Conservation (phyloP, 2,329 filamentous ascomycete genomes). For the Hirsutella thompsonii region DNA sequence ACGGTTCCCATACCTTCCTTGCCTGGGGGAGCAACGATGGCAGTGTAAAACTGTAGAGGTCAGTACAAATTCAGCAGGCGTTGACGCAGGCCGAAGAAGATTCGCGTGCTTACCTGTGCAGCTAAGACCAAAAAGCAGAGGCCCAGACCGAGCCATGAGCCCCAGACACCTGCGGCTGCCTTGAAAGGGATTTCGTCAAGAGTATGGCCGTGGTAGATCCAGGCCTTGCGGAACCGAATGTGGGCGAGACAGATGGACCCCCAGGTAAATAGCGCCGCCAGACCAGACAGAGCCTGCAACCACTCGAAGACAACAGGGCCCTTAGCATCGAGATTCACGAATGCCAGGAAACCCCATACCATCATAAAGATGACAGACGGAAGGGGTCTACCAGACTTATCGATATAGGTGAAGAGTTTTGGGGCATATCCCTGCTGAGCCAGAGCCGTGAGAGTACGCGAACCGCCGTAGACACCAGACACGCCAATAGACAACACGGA, state of each 20-base stretch:
- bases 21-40: slow-evolving; percentile 24
- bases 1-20: slow-evolving; percentile 22
- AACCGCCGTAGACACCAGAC: slow-evolving; percentile 37
- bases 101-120: slow-evolving; percentile 29
- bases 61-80: slow-evolving; percentile 1
- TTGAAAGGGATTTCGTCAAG: slow-evolving; percentile 56
- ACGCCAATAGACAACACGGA: slow-evolving; percentile 39
- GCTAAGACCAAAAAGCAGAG: slow-evolving; percentile 43
- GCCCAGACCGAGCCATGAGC: slow-evolving; percentile 48
- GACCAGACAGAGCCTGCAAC: slow-evolving; percentile 48
- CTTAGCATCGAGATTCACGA: slow-evolving; percentile 25
- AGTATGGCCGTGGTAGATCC: slow-evolving; percentile 43
- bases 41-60: slow-evolving; percentile 31
- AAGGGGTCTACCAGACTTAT: slow-evolving; percentile 36
- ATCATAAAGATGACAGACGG: slow-evolving; percentile 26
- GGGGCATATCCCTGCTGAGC: slow-evolving; percentile 38
- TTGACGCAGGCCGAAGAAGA: neutral
- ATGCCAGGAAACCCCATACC: slow-evolving; percentile 30
- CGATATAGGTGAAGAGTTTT: slow-evolving; percentile 35
- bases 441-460: slow-evolving; percentile 37
- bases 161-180: slow-evolving; percentile 45
- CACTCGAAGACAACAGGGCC: slow-evolving; percentile 44
- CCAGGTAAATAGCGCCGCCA: slow-evolving; percentile 52
- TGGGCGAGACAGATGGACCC: slow-evolving; percentile 50
- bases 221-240: slow-evolving; percentile 51